These are phyloP conservation scores for Yamadazyma blattariae DNA, from an alignment of 1,139 yeast species.

Conservation along the genomic window DNA sequence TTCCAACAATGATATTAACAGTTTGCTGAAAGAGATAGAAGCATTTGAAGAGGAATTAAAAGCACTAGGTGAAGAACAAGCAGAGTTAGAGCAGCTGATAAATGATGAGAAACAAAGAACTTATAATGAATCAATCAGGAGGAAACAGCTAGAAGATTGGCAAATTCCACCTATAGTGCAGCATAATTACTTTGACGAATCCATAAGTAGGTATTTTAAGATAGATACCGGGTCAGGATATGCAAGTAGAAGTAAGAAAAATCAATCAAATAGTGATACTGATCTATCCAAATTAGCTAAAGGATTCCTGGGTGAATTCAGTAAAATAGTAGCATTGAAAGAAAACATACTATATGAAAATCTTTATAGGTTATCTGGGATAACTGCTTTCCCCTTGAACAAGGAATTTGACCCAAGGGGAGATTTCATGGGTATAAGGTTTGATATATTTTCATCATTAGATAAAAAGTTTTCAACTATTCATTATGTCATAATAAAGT, in stretches of 20 bases:
- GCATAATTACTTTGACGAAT: slow-evolving; percentile 29
- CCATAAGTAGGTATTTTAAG: slow-evolving; percentile 24
- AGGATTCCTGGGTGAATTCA: slow-evolving; percentile 11
- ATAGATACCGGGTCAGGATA: background rate
- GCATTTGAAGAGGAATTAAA: no score
- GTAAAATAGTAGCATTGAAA: slow-evolving; percentile 20
- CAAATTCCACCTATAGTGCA: slow-evolving; percentile 18
- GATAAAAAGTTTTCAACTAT: slow-evolving; percentile 24
- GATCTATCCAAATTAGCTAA: slow-evolving; percentile 8
- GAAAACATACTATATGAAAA: slow-evolving; percentile 38
- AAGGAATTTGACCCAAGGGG: slow-evolving; percentile 20
- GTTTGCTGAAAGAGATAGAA: no score
- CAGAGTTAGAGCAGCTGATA: slow-evolving; percentile 2
- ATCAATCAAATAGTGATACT: background rate
- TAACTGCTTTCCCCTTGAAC: slow-evolving; percentile 42
- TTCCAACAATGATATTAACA: slow-evolving; percentile 14
- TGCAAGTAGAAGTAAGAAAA: background rate
- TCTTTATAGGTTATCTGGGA: slow-evolving; percentile 35
- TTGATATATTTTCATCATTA: slow-evolving; percentile 28
- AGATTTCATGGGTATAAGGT: slow-evolving; percentile 34
- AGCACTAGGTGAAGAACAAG: background rate
- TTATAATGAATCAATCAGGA: slow-evolving; percentile 3
- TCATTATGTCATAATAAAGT: slow-evolving; percentile 34
- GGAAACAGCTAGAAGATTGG: slow-evolving; percentile 8
- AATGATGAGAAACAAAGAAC: slow-evolving; percentile 4